Evolutionary conservation across 768 basidiomycete species (phyloP).

Genomic region (Thelephora aurantiotincta): DNA sequence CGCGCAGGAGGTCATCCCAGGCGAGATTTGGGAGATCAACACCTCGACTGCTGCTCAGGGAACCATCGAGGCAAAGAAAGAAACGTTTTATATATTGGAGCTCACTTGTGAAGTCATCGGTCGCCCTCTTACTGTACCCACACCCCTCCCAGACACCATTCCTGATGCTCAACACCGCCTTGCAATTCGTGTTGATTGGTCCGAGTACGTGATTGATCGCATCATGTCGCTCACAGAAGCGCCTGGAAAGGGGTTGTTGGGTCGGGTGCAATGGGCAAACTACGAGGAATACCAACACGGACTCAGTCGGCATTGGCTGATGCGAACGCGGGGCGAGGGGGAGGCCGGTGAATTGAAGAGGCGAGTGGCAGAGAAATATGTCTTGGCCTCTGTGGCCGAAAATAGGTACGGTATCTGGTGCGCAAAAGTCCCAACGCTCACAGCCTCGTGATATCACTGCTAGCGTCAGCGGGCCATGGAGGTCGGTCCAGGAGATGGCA

Average conservation of each 20-base stretch:
- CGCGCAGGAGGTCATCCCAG: conserved; percentile 34
- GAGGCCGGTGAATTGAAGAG: conserved; percentile 26
- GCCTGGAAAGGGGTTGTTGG: conserved; percentile 15
- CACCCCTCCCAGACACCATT: neutral
- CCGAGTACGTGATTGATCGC: conserved; percentile 31
- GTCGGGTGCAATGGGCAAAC: conserved; percentile 48
- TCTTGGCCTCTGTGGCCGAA: conserved; percentile 55
- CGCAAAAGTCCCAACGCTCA: neutral
- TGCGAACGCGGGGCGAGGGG: conserved; percentile 28
- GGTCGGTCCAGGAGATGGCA: conserved; percentile 55
- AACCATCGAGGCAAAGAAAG: conserved; percentile 7
- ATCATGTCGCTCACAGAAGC: neutral
- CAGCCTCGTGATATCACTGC: neutral
- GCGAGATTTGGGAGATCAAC: conserved; percentile 48
- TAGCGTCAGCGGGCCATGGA: conserved; percentile 60
- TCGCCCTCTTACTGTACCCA: conserved; percentile 10
- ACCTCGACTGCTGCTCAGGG: conserved; percentile 4
- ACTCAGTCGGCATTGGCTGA: conserved; percentile 54
- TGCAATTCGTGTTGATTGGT: conserved; percentile 48
- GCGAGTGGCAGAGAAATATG: conserved; percentile 44
- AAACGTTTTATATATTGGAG: conserved; percentile 46
- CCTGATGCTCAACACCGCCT: neutral
- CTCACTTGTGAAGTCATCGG: conserved; percentile 66
- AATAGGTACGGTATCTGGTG: conserved; percentile 34
- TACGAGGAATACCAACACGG: conserved; percentile 57